phyloP scores from a whole-genome alignment of 2,329 filamentous ascomycete genomes.

The Diplodia corticola region DNA sequence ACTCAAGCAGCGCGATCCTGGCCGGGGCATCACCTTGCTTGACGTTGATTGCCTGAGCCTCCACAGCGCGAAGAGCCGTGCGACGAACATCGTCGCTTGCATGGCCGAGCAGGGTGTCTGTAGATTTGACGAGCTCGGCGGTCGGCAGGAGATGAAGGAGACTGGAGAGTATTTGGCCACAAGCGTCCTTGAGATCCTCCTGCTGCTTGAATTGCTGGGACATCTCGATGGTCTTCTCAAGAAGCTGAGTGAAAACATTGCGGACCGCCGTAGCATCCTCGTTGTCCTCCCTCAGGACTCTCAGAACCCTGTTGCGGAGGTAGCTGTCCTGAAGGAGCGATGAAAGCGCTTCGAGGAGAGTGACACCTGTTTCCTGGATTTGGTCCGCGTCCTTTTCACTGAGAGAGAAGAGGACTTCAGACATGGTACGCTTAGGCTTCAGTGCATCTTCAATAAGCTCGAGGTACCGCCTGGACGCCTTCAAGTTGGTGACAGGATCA shows the following conservation, averaged over 20 bases:
- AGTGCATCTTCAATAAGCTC: constrained; percentile 74
- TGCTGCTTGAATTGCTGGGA: constrained; percentile 61
- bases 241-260: constrained; percentile 38
- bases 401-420: constrained; percentile 68
- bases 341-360: constrained; percentile 43
- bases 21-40: constrained; percentile 68
- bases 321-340: constrained; percentile 38
- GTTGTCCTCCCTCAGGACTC: constrained; percentile 33
- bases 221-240: constrained; percentile 52
- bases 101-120: constrained; percentile 76
- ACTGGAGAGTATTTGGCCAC: constrained; percentile 71
- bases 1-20: constrained; percentile 70
- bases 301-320: constrained; percentile 34
- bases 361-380: constrained; percentile 38
- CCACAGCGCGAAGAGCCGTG: constrained; percentile 69
- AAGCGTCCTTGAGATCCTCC: constrained; percentile 41
- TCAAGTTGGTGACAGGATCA: constrained; percentile 70
- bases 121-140: constrained; percentile 83
- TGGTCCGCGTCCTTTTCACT: constrained; percentile 48
- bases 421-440: constrained; percentile 71
- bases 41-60: constrained; percentile 73
- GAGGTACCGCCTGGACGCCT: constrained; percentile 73
- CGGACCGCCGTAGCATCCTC: constrained; percentile 33
- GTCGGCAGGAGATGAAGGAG: constrained; percentile 85
- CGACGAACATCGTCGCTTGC: constrained; percentile 73